Conservation (phyloP, 1,284 basidiomycete genomes). For the Rhodotorula sp. region DNA sequence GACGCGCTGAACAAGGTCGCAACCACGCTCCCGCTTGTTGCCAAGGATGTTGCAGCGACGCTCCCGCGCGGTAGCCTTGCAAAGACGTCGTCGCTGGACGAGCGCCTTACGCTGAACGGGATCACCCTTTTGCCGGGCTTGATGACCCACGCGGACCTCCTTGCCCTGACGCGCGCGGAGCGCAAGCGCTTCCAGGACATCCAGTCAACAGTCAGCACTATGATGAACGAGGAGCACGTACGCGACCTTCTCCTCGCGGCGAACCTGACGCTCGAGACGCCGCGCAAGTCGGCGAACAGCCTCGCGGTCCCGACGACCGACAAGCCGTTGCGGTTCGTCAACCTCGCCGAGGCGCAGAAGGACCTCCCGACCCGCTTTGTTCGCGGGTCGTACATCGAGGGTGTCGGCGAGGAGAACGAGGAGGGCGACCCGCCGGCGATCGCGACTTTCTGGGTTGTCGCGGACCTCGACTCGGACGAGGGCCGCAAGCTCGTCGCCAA, state of each 20-base stretch:
- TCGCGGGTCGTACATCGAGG: slow-evolving; percentile 45
- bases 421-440: slow-evolving; percentile 38
- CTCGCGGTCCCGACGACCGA: slow-evolving; percentile 56
- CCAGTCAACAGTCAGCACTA: slow-evolving; percentile 57
- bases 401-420: slow-evolving; percentile 1
- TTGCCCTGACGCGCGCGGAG: slow-evolving; percentile 64
- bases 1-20: slow-evolving; percentile 66
- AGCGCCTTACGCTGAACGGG: slow-evolving; percentile 69
- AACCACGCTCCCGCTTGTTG: slow-evolving; percentile 80
- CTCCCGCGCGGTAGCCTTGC: neutral
- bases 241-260: slow-evolving; percentile 63
- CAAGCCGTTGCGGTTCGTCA: slow-evolving; percentile 58
- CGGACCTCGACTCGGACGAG: slow-evolving; percentile 70
- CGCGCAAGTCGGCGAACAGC: slow-evolving; percentile 34
- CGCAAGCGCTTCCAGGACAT: slow-evolving; percentile 58
- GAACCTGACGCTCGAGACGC: slow-evolving; percentile 9
- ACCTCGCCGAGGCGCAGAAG: slow-evolving; percentile 59
- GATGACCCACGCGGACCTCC: slow-evolving; percentile 59
- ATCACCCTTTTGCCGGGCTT: slow-evolving; percentile 52
- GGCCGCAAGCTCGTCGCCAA: slow-evolving; percentile 65
- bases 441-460: slow-evolving; percentile 68
- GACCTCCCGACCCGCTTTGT: slow-evolving; percentile 51
- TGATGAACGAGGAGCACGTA: slow-evolving; percentile 64
- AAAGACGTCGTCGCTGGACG: slow-evolving; percentile 44
- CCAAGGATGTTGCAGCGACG: slow-evolving; percentile 61